Percentiles rank a stretch among this genome's conserved stretches.
phyloP scores from a whole-genome alignment of 202 grass and related monocot species.

The Panicum hallii region DNA sequence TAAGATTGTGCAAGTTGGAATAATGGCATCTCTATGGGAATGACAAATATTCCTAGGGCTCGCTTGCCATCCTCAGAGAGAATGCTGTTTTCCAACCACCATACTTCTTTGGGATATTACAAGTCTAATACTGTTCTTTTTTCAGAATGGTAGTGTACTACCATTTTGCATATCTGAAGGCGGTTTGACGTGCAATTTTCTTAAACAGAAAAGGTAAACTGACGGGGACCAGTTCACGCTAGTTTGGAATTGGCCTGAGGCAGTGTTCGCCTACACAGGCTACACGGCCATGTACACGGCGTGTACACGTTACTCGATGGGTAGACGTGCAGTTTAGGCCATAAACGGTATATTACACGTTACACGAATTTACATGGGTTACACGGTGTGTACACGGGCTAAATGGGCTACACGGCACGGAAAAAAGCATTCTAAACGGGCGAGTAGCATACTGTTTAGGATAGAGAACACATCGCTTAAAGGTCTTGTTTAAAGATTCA shows the following conservation, averaged over 20 bases:
- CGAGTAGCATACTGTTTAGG: too few species aligned
- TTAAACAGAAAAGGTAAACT: background rate
- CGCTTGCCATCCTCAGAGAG: constrained; percentile 13
- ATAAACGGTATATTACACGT: too few species aligned
- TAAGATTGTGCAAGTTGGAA: constrained; percentile 13
- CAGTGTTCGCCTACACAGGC: too few species aligned
- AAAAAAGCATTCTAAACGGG: too few species aligned
- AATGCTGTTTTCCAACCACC: constrained; percentile 18
- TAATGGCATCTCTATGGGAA: constrained; percentile 7
- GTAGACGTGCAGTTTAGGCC: too few species aligned
- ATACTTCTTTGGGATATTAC: constrained; percentile 3
- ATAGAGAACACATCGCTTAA: too few species aligned
- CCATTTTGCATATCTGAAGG: background rate
- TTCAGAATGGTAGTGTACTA: constrained; percentile 14
- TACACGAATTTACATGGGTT: too few species aligned
- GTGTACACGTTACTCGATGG: too few species aligned
- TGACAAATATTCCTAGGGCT: constrained; percentile 16
- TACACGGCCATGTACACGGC: too few species aligned
- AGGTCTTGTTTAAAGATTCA: too few species aligned
- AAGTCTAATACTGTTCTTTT: background rate
- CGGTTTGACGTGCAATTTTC: background rate
- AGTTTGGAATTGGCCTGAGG: background rate
- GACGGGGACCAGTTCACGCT: background rate
- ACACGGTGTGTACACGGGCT: too few species aligned
- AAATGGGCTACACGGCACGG: too few species aligned